Conservation (phyloP, 176 grass and related monocot genomes). For the Dendrocalamus sinicus region DNA sequence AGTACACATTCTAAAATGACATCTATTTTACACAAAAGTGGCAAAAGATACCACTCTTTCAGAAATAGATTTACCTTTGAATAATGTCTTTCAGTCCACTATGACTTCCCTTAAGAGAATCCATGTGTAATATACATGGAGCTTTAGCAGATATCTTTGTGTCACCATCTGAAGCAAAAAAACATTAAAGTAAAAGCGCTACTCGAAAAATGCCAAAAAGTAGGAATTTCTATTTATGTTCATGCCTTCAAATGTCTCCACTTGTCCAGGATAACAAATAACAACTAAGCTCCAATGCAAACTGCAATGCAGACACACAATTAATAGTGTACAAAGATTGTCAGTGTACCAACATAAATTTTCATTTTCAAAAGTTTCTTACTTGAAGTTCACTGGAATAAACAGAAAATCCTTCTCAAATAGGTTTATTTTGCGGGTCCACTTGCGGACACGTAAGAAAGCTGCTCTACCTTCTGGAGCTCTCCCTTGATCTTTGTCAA, state of each 20-base stretch:
- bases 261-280: constrained; percentile 93
- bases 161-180: constrained; percentile 60
- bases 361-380: constrained; percentile 34
- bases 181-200: constrained; percentile 34
- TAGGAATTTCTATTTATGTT: constrained; percentile 35
- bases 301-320: constrained; percentile 52
- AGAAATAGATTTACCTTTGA: constrained; percentile 72
- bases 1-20: not conserved
- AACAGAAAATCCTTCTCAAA: constrained; percentile 98
- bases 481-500: constrained; percentile 92
- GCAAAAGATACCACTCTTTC: not conserved
- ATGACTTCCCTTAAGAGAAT: constrained; percentile 98
- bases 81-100: constrained; percentile 92
- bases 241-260: constrained; percentile 59
- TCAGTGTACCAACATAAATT: constrained; percentile 15
- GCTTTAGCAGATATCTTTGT: constrained; percentile 53
- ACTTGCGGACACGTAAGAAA: constrained; percentile 94
- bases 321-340: constrained; percentile 26
- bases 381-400: constrained; percentile 99
- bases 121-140: constrained; percentile 97
- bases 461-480: constrained; percentile 83
- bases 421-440: constrained; percentile 95
- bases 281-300: constrained; percentile 98
- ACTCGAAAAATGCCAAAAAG: constrained; percentile 31
- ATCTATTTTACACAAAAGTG: constrained; percentile 7